Base-by-base conservation (phyloP, 1,284 basidiomycete species). In the Thecaphora frezii region DNA sequence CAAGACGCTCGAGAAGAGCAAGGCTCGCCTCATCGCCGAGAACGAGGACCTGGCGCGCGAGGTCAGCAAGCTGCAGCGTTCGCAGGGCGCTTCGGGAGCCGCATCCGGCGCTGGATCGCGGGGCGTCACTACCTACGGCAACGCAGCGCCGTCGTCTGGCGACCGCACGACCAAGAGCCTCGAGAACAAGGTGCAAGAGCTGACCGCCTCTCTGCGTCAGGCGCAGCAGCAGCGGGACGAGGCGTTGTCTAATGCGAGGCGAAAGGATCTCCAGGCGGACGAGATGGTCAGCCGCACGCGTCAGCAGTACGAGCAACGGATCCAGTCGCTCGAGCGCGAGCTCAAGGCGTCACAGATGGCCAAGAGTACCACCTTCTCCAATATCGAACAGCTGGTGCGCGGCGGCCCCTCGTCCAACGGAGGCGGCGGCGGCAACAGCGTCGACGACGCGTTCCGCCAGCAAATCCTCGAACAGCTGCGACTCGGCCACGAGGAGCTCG, bases 1-100 rank as follows among this genome's bases (percentile, higher is more conserved):
- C 55, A 86, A 87, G 41, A 91, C 90, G 23, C 82, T 94, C 19
- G 89, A 92, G 81, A 89, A 90, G 78, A 86, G 86, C 3, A 91
- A 89, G 77, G 82, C 84, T 33, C 85, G 90, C 0, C 82, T 96
- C 39, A 84, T 86, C 13, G 85, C 85, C 24, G 93, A 97, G 76
- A 86, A 89, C 7, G 93, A 97, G 75, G 93, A 97, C 78, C 81
- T 91, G 43, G 83, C 83, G 26, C 84, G 90, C 30, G 87, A 89
- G 76, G 86, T 87, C 23, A 88, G 91, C 64, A 83, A 85, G n/a
- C 41, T 71, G 9, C 60, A 65, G 33, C 51, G 64, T 3, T 51
- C 53, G 10, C 28, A 43, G 21, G 56, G 59, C 16, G 54, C 44
- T 3, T 19, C 37, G n/a, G 30, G 13, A 12, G 53, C 40, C 21